Evolutionary conservation across 768 basidiomycete species (phyloP), one percentile per base, ranked within the genome.

Genomic region (Mycena alexandri): DNA sequence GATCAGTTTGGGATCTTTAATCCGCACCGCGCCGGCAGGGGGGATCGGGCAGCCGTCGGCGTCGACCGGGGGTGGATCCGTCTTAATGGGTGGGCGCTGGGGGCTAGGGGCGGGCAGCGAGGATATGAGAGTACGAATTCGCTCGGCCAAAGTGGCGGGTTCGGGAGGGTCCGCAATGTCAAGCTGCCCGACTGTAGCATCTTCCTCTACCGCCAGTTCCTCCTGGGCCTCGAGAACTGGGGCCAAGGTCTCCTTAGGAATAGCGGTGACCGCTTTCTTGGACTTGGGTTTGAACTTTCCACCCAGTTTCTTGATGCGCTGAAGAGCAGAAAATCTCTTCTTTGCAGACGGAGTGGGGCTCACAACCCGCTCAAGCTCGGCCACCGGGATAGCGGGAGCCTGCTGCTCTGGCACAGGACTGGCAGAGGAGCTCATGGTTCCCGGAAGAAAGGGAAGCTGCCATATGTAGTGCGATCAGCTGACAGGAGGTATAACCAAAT

Each of bases 81-180:
- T 25, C 51, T 63, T 63, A 22, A 72, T 54, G 48, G 62, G 65
- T 33, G 63, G 71, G 62, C 25, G 73, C 55, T 68, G 71, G 63
- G 68, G 68, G 69, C 67, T 71, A 41, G 43, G 56, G 34, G 21
- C 22, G 43, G 85, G 85, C 1, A 87, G 74, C 3, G 82, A 75
- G 56, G 84, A 76, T 43, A 90, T 78, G n/a, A 90, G 74, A 13
- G 79, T 77, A 71, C 88, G 89, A 47, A 90, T 85, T 62, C 77
- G 84, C 59, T 81, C 79, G 7, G 87, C 86, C 21, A 91, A 80
- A 1, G 82, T 81, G 36, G 75, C 73, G 0, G 86, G 78, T 61
- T 84, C 85, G 3, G 82, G 76, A 21, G 75, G 69, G 29, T 78
- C 71, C n/a, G 60, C 4, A 17, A 64, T 41, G n/a, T 55, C 53